These are phyloP conservation scores for Podaxis rugospora DNA, from an alignment of 768 basidiomycete genomes.

Conservation along the genomic window DNA sequence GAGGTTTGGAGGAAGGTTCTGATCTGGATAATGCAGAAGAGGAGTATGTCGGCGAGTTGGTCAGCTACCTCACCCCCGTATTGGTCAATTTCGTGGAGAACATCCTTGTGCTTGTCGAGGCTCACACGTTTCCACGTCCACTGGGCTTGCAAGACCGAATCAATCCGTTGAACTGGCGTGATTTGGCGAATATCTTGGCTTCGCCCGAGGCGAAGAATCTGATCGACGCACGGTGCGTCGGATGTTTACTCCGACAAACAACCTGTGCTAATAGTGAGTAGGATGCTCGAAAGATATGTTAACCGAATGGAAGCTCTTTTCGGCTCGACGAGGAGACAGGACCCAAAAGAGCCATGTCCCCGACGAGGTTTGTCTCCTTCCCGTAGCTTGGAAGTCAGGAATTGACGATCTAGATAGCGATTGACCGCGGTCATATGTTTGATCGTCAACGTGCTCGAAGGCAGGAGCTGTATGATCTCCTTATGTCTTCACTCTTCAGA, in stretches of 20 bases:
- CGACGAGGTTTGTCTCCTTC: neutral
- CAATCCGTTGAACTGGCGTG: conserved; percentile 1
- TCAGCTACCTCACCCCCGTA: neutral
- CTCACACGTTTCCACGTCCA: neutral
- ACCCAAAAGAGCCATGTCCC: neutral
- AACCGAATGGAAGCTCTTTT: neutral
- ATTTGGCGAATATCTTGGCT: conserved; percentile 6
- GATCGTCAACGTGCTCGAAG: neutral
- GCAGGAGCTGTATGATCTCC: neutral
- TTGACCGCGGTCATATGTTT: neutral
- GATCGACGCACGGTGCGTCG: neutral
- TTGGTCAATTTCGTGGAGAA: neutral
- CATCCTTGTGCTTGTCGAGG: neutral
- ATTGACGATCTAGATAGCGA: neutral
- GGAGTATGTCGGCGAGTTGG: neutral
- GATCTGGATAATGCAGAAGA: neutral
- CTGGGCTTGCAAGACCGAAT: neutral
- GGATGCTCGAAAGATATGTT: neutral
- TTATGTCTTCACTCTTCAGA: neutral
- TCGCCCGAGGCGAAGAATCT: neutral
- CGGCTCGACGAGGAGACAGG: neutral
- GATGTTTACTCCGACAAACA: neutral
- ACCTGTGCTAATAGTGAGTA: neutral
- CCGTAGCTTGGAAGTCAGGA: neutral
- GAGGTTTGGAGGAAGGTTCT: neutral